Conservation (phyloP, 2,329 filamentous ascomycete genomes). For the Juglanconis sp. region DNA sequence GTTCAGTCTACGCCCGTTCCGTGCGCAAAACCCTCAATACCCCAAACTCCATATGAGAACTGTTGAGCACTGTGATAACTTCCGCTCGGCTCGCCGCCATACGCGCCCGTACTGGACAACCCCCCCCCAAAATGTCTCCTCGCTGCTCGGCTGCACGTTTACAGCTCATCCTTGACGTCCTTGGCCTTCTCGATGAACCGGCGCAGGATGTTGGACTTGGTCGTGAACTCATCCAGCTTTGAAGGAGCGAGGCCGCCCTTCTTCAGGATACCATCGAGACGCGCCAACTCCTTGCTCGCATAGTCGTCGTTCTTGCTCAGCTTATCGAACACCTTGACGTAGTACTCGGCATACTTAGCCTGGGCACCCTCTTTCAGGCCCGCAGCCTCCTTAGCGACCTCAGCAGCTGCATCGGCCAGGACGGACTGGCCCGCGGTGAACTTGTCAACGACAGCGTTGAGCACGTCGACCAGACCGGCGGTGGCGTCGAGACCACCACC, state of each 20-base stretch:
- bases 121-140: background rate
- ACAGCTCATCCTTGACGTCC: conserved; percentile 68
- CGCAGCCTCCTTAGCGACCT: conserved; percentile 69
- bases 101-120: too few relatives aligned
- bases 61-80: background rate
- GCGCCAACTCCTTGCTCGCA: conserved; percentile 78
- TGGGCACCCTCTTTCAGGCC: conserved; percentile 59
- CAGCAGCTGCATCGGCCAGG: conserved; percentile 62
- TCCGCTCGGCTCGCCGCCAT: background rate
- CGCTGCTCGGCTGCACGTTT: conserved; percentile 27
- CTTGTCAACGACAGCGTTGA: conserved; percentile 75
- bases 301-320: conserved; percentile 73
- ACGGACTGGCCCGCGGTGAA: conserved; percentile 59
- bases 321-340: conserved; percentile 88
- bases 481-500: conserved; percentile 76
- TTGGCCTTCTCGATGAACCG: conserved; percentile 65
- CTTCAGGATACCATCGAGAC: conserved; percentile 74
- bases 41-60: background rate
- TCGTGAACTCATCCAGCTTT: conserved; percentile 85
- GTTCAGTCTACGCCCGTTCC: background rate
- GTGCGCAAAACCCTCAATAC: background rate
- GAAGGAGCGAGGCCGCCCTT: conserved; percentile 82
- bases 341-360: conserved; percentile 87
- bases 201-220: conserved; percentile 82
- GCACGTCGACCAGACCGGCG: conserved; percentile 76